Evolutionary conservation across 176 grass and related monocot species (phyloP), one percentile per base, ranked within the genome.

Genomic region (Hsuehochloa calcarea): DNA sequence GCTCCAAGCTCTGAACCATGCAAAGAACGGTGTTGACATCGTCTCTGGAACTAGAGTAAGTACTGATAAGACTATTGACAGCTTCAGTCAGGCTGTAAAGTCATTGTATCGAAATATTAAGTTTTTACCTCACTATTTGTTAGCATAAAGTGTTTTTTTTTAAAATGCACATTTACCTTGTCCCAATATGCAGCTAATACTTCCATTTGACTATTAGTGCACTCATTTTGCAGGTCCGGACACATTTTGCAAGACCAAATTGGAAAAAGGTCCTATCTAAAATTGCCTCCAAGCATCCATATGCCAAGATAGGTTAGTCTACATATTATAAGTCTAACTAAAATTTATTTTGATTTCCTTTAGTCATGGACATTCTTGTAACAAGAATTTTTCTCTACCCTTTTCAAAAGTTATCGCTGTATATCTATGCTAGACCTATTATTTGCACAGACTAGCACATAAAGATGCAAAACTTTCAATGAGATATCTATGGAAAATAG

Each of bases 241-340:
- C 97, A 54, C 97, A 99, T 90, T 99, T 99, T 86, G 97, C 97
- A 49, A 94, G 90, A 82, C 97, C 97, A 67, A 99, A 99, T 74
- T 99, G 97, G 97, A 94, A 96, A 88, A 99, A 96, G 67, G 97
- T 99, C 78, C 82, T 99, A 50, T 87, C 92, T 39, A 96, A 90
- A 93, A 94, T 96, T 41, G 69, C 84, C 70, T 91, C 91, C 54
- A 99, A 92, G 75, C 97, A 99, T 75, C 93, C 93, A 19, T 73
- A 82, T 88, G 91, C 97, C 40, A 96, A 92, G 87, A 99, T 99
- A 92, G 97, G 97, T 99, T 43, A 85, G 84, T 92, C n/a, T 65
- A 31, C 41, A 27, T 65, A 70, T 83, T 75, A 34, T 26, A 39
- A 40, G 10, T 55, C 81, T 67, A 59, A 72, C 69, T 85, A 71